Conservation (phyloP, 78 protist species). For the Isochrysis galbana region DNA sequence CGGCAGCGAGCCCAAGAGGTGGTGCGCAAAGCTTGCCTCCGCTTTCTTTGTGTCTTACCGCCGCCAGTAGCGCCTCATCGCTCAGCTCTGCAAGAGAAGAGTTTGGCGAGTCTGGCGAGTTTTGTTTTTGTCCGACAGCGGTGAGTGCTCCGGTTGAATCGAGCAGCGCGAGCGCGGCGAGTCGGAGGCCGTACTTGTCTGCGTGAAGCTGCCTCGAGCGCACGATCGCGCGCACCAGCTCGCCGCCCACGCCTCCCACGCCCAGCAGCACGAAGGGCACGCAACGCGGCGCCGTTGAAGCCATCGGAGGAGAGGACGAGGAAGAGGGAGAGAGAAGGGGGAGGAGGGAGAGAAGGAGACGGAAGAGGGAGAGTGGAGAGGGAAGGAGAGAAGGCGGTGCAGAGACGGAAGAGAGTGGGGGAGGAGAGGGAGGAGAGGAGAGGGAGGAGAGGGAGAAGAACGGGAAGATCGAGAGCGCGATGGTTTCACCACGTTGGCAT, state of each 20-base stretch:
- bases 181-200: background rate
- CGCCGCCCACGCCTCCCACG: slow-evolving; percentile 2
- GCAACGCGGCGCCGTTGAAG: background rate
- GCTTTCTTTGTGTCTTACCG: background rate
- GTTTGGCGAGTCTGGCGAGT: too few species aligned
- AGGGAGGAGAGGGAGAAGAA: too few species aligned
- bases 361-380: too few species aligned
- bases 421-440: too few species aligned
- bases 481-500: too few species aligned
- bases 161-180: background rate
- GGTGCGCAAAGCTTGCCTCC: background rate
- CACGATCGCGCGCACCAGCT: background rate
- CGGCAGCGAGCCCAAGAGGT: background rate
- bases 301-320: too few species aligned
- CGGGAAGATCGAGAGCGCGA: too few species aligned
- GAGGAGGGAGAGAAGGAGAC: too few species aligned
- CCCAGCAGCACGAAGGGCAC: background rate
- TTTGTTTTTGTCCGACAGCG: too few species aligned
- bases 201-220: background rate
- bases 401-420: too few species aligned
- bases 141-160: background rate
- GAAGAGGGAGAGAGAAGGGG: too few species aligned
- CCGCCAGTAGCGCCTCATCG: background rate
- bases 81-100: background rate
- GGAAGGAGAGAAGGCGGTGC: too few species aligned